A percentile compares a stretch with the other conserved stretches of the same genome.
phyloP scores from a whole-genome alignment of 345 rosid genomes.

The Garcia nutans region DNA sequence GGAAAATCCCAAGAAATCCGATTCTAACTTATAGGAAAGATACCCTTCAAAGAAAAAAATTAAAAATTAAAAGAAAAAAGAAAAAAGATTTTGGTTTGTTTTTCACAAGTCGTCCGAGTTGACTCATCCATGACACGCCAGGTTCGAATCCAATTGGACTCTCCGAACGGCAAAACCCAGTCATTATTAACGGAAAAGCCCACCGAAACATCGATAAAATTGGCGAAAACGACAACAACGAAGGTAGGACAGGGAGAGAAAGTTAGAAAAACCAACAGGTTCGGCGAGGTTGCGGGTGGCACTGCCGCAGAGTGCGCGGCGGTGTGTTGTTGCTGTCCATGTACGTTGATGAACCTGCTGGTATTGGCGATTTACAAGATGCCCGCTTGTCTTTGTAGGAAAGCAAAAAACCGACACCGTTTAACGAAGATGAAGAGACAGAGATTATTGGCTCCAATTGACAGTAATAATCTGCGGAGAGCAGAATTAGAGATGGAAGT shows the following conservation, averaged over 20 bases:
- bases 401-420: constrained; percentile 36
- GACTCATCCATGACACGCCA: background rate
- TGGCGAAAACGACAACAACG: background rate
- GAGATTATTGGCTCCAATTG: constrained; percentile 30
- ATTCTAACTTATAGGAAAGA: too few species aligned
- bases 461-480: background rate
- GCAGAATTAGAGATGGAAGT: constrained; percentile 22
- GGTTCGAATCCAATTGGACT: background rate
- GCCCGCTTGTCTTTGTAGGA: constrained; percentile 55
- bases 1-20: background rate
- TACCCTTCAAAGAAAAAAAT: too few species aligned
- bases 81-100: background rate
- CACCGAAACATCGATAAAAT: background rate
- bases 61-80: too few species aligned
- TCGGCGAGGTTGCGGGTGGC: constrained; percentile 51
- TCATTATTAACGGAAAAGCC: background rate
- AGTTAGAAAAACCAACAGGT: background rate
- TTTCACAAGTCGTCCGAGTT: background rate
- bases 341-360: constrained; percentile 50
- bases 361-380: constrained; percentile 56
- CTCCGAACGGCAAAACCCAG: background rate
- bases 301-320: constrained; percentile 77
- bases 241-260: background rate
- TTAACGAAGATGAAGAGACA: constrained; percentile 33
- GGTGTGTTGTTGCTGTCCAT: constrained; percentile 71